Base-by-base conservation (phyloP, 2,329 filamentous ascomycete species). In the Orbilia oligospora region DNA sequence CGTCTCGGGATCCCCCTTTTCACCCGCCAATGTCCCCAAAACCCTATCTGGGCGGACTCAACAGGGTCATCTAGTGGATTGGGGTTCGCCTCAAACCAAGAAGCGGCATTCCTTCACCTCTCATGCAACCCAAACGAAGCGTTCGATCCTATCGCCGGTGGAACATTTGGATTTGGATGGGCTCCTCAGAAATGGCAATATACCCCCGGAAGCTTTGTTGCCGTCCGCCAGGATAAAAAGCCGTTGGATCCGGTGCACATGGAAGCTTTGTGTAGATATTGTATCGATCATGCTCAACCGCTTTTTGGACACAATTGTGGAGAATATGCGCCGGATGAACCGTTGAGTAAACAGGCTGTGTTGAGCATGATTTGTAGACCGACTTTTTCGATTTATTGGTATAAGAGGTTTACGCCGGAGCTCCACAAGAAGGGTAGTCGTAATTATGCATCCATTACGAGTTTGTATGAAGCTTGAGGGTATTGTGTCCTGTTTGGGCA, bases 1-100 rank as follows among this genome's bases (percentile, higher is more conserved):
- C 66, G 66, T 30, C 12, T 70, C 36, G 66, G 66, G 12, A 14
- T 70, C 33, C 66, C 30, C 22, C 44, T 70, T 12, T 44, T 70
- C 38, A 70, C 66, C 12, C 66, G 41, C 2, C n/a, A 33, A 24
- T 56, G 6, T 3, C 66, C 51, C 36, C 10, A 9, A 16, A 30
- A 44, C 36, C 30, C 30, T 12, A 5, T 36, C 22, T 70, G 66
- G 66, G 38, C 12, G 6, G 16, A 33, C 18, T 10, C 16, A 58
- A 9, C 5, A 14, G 38, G 16, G 14, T 4, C 38, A 41, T 20
- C 30, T 5, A 9, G 33, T 30, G 30, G 30, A 18, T 8, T 6
- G 22, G 20, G 20, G 16, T 27, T 14, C 5, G 44, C 51, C 20
- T 30, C 51, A 61, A 70, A 22, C 66, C n/a, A 6, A 6, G 66